Conservation (phyloP, 306 rosid species). For the Malus orientalis region DNA sequence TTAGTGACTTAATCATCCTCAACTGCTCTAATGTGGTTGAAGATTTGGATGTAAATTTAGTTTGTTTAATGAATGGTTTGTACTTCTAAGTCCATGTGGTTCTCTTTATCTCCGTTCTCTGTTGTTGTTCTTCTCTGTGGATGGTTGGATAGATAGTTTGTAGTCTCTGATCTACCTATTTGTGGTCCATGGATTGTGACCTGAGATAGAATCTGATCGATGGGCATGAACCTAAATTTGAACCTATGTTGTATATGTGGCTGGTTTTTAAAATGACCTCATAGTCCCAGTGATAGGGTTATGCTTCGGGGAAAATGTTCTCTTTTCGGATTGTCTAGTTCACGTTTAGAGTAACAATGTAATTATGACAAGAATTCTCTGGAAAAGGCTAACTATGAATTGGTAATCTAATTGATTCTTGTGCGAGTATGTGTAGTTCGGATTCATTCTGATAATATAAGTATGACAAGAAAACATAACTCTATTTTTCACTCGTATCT, state of each 20-base stretch:
- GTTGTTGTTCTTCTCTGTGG: not conserved
- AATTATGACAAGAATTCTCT: too few relatives aligned
- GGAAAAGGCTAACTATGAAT: too few relatives aligned
- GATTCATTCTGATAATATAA: too few relatives aligned
- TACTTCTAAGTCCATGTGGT: not conserved
- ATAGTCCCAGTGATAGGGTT: too few relatives aligned
- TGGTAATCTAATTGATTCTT: too few relatives aligned
- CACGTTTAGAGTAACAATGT: too few relatives aligned
- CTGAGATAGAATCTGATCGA: not conserved
- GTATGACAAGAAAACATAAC: too few relatives aligned
- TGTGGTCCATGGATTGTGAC: not conserved
- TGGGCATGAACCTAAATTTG: not conserved
- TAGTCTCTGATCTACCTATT: not conserved
- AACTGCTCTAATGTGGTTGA: constrained; percentile 20
- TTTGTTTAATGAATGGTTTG: constrained; percentile 11
- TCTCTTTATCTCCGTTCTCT: not conserved
- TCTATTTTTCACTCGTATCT: too few relatives aligned
- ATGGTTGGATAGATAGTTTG: constrained; percentile 1
- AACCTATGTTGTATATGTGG: not conserved
- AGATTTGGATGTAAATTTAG: constrained; percentile 6
- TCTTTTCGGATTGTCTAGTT: too few relatives aligned
- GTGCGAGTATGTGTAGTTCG: too few relatives aligned
- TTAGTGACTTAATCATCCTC: constrained; percentile 15
- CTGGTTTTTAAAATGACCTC: too few relatives aligned
- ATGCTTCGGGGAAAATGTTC: too few relatives aligned